Conservation (phyloP, 140 eudicot genomes). For the Cichorium intybus region DNA sequence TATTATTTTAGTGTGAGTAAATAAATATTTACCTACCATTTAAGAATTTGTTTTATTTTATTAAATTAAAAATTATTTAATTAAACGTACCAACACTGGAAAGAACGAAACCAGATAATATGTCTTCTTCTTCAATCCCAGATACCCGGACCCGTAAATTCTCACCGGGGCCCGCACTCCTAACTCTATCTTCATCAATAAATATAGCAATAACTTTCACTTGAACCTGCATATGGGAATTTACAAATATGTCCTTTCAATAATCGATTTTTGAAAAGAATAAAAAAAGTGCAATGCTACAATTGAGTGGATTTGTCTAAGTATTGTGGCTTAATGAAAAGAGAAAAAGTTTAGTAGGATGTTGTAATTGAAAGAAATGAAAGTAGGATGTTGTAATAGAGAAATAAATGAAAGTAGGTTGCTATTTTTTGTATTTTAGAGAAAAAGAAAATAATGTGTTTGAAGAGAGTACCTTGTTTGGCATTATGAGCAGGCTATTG, state of each 20-base stretch:
- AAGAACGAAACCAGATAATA: slow-evolving; percentile 73
- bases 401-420: no score
- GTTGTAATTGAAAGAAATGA: no score
- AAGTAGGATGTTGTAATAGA: no score
- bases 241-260: not conserved
- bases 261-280: not conserved
- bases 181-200: slow-evolving; percentile 78
- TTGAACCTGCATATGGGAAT: slow-evolving; percentile 46
- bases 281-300: not conserved
- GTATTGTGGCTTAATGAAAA: no score
- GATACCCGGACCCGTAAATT: slow-evolving; percentile 80
- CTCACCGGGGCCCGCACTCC: slow-evolving; percentile 93
- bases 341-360: no score
- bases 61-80: not conserved
- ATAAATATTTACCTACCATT: no score
- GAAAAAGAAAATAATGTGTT: not conserved
- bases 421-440: not conserved
- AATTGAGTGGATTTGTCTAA: not conserved
- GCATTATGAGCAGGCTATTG: slow-evolving; percentile 67
- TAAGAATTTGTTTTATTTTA: not conserved
- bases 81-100: slow-evolving; percentile 59
- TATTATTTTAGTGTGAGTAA: no score
- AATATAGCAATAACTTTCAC: slow-evolving; percentile 79
- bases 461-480: slow-evolving; percentile 63
- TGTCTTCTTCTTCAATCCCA: slow-evolving; percentile 88